These are phyloP conservation scores for Rhodotorula sphaerocarpa DNA, from an alignment of 768 basidiomycete genomes.

Conservation along the genomic window DNA sequence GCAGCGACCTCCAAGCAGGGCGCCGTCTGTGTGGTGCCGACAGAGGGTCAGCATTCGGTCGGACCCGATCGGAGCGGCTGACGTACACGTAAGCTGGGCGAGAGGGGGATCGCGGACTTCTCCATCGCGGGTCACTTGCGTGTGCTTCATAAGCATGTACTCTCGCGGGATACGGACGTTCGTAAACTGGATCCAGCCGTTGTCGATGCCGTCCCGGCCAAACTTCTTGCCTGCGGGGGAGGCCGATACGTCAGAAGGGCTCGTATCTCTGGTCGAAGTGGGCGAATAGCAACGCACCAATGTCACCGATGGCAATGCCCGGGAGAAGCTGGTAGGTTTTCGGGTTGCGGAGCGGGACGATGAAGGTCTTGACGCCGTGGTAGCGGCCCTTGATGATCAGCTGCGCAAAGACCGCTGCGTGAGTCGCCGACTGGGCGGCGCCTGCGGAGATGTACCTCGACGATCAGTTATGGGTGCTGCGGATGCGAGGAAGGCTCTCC, in stretches of 20 bases:
- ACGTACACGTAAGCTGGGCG: conserved; percentile 44
- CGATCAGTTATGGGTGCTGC: neutral
- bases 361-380: conserved; percentile 48
- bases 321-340: conserved; percentile 45
- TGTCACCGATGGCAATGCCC: conserved; percentile 47
- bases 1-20: conserved; percentile 44
- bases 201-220: conserved; percentile 48
- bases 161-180: conserved; percentile 46
- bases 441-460: neutral
- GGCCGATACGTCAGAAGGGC: neutral
- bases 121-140: conserved; percentile 46
- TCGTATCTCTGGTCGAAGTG: too few species aligned
- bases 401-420: conserved; percentile 47
- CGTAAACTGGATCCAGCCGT: conserved; percentile 43
- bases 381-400: conserved; percentile 46
- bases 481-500: neutral
- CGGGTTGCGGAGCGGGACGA: conserved; percentile 46
- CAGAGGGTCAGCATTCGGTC: too few species aligned
- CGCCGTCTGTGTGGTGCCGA: conserved; percentile 39
- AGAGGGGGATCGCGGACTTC: conserved; percentile 47
- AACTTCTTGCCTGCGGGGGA: conserved; percentile 42
- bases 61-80: too few species aligned
- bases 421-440: conserved; percentile 48
- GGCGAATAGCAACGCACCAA: conserved; percentile 18
- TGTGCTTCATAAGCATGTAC: conserved; percentile 49